Conservation (phyloP, 192 early-diverging fungal genomes). For the Backusella tuberculispora region DNA sequence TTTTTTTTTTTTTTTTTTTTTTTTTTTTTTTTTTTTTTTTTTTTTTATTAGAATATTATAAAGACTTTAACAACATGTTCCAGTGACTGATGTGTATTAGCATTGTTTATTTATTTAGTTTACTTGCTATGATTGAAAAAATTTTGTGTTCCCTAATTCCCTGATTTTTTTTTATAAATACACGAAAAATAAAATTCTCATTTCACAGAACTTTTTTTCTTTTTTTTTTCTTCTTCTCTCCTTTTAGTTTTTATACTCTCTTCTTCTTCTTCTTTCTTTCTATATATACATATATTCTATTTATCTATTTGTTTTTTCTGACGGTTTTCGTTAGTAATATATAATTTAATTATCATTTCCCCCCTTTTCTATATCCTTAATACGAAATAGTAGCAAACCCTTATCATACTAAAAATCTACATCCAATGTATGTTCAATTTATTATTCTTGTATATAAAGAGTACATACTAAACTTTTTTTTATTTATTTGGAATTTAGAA, state of each 20-base stretch:
- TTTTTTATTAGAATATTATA: constrained; percentile 4
- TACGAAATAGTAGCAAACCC: neutral
- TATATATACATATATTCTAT: constrained; percentile 1
- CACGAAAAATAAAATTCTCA: constrained; percentile 16
- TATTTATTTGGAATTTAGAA: neutral
- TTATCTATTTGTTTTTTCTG: neutral
- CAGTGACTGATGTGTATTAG: constrained; percentile 7
- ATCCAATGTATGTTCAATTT: constrained; percentile 1
- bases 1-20: too few species aligned
- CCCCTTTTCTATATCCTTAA: neutral
- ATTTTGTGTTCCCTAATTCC: constrained; percentile 15
- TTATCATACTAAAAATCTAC: neutral
- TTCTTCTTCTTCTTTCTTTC: constrained; percentile 7
- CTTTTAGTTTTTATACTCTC: constrained; percentile 5
- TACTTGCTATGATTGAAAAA: neutral
- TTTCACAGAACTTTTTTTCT: constrained; percentile 1
- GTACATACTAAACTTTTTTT: neutral
- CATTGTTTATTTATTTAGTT: constrained; percentile 14
- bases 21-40: constrained; percentile 16
- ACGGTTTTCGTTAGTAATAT: constrained; percentile 2
- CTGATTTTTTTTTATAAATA: constrained; percentile 14
- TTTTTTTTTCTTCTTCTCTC: constrained; percentile 9
- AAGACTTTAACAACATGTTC: neutral
- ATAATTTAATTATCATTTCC: neutral
- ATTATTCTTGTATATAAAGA: neutral